Evolutionary conservation across 495 filamentous ascomycete species (phyloP), one percentile per base, ranked within the genome.

Genomic region (Penicillium salamii): DNA sequence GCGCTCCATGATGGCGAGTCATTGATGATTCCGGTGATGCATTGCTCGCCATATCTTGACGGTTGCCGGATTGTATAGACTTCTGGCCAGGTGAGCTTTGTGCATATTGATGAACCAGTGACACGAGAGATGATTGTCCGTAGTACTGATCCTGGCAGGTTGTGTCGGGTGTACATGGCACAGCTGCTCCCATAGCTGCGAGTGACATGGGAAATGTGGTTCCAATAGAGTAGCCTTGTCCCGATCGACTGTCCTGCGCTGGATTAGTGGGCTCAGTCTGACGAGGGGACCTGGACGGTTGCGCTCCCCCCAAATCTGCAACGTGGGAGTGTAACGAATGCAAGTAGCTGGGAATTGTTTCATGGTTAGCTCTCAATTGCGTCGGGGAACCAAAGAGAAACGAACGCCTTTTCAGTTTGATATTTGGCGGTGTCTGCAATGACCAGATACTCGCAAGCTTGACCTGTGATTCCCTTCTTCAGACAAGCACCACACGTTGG

Each of bases 361-460:
- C 23, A 8, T 4, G 3, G 8, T 26, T 26, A 26, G 23, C 23
- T 4, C 23, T 26, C 4, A 26, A 26, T 28, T 21, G 36, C 24
- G 37, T 41, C 42, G 42, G 13, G 21, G 23, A 15, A 28, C 15
- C 14, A 19, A 29, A 42, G 40, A 20, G 40, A 26, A 13, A 42
- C 40, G 6, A 13, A 50, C 47, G 47, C 47, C 41, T 36, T 38
- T 29, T 50, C 47, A 15, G 36, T 50, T 19, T 50, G 47, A 33
- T 50, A 50, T 42, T 50, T 50, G 47, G 47, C 47, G n/a, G 47
- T 50, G 12, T 42, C 37, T 18, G 47, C 13, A 18, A 50, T 50
- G 13, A 50, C 47, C 26, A 41, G 17, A 42, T 50, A 50, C 24
- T 41, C 47, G 29, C 47, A 50, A 4, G 23, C 20, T 21, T 42